Evolutionary conservation across 768 basidiomycete species (phyloP).

Genomic region (Tricholoma flavovirens): DNA sequence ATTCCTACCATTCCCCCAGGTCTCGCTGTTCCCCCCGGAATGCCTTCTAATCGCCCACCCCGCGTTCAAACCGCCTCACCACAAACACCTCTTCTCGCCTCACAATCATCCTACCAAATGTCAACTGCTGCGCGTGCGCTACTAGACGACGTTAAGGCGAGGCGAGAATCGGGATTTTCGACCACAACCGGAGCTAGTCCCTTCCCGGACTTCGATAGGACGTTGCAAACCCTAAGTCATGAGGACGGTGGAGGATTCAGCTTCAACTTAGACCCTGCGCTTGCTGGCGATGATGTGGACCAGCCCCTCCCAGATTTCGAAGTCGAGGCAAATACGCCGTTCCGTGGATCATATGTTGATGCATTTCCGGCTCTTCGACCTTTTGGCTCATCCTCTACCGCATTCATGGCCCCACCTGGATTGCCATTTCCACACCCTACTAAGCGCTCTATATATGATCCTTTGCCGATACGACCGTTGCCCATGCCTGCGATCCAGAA

Average conservation of each 20-base stretch:
- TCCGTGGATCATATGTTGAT: constrained; percentile 61
- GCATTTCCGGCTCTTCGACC: constrained; percentile 61
- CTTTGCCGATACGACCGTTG: constrained; percentile 34
- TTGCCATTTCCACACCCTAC: constrained; percentile 43
- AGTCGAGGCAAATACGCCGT: constrained; percentile 46
- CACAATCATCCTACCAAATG: constrained; percentile 74
- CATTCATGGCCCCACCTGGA: constrained; percentile 48
- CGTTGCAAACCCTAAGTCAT: constrained; percentile 63
- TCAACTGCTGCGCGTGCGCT: constrained; percentile 81
- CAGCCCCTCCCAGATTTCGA: constrained; percentile 48
- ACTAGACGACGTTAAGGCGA: constrained; percentile 74
- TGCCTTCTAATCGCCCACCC: constrained; percentile 46
- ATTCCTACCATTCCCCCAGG: constrained; percentile 43
- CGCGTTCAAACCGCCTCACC: constrained; percentile 47
- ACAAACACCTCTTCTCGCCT: constrained; percentile 46
- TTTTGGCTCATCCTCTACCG: constrained; percentile 22
- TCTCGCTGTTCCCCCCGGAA: constrained; percentile 56
- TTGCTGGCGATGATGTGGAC: constrained; percentile 45
- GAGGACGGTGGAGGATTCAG: constrained; percentile 71
- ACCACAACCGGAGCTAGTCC: constrained; percentile 44
- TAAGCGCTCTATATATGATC: constrained; percentile 52
- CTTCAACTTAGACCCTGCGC: constrained; percentile 80
- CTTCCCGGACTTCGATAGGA: constrained; percentile 89
- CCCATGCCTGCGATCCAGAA: constrained; percentile 35
- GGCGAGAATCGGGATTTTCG: constrained; percentile 54